These are phyloP conservation scores for Zanthoxylum bungeanum DNA, from an alignment of 345 rosid species.

Conservation along the genomic window DNA sequence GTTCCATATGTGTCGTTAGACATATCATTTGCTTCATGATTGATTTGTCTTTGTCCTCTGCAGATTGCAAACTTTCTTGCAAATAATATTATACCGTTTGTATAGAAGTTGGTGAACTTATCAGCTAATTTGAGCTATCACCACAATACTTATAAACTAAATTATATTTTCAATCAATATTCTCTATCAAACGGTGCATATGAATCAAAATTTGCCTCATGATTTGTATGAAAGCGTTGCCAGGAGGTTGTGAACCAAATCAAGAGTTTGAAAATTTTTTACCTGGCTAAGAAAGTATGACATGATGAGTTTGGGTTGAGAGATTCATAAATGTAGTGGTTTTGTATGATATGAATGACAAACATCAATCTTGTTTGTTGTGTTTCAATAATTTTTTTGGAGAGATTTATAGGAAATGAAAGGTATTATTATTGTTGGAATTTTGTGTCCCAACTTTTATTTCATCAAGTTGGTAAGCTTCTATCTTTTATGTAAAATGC, in stretches of 20 bases:
- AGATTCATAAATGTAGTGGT: not conserved
- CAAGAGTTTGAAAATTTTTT: not conserved
- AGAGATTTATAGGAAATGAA: not conserved
- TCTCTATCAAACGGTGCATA: no score
- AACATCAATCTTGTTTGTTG: not conserved
- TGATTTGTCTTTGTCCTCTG: conserved; percentile 14
- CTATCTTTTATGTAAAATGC: not conserved
- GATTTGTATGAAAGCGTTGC: conserved; percentile 83
- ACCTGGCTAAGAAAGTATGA: not conserved
- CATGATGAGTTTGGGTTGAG: not conserved
- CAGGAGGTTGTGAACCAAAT: conserved; percentile 56
- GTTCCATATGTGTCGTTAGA: no score
- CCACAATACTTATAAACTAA: no score
- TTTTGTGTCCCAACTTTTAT: not conserved
- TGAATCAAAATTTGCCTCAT: conserved; percentile 82
- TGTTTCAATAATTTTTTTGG: not conserved
- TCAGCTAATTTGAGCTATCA: no score
- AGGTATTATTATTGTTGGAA: not conserved
- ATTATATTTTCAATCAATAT: no score
- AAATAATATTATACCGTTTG: no score
- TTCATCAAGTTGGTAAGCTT: not conserved
- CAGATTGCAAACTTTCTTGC: conserved; percentile 92
- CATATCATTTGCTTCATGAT: not conserved
- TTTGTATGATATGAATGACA: not conserved
- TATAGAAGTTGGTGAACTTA: no score